These are phyloP conservation scores for Dothideomycetes sp. DNA, from an alignment of 2,329 filamentous ascomycete species.

Conservation along the genomic window DNA sequence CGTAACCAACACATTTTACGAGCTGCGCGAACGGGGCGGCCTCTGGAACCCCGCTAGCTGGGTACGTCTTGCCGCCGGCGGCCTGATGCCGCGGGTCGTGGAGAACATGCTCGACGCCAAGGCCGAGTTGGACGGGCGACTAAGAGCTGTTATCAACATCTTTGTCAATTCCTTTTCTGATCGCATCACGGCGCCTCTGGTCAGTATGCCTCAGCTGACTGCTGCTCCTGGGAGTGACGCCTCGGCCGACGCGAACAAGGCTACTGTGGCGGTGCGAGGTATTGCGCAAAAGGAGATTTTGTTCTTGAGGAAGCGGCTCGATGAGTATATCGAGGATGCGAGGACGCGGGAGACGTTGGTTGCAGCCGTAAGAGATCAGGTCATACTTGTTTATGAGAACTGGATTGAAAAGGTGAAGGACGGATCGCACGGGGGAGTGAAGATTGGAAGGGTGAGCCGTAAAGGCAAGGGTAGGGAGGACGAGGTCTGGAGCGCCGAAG, in stretches of 20 bases:
- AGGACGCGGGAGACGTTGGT: constrained; percentile 56
- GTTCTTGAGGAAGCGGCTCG: constrained; percentile 43
- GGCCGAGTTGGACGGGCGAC: constrained; percentile 52
- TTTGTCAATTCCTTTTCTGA: constrained; percentile 49
- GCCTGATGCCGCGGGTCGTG: constrained; percentile 53
- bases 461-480: constrained; percentile 52
- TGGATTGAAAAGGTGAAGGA: constrained; percentile 47
- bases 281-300: constrained; percentile 48
- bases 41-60: constrained; percentile 56
- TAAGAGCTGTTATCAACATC: constrained; percentile 54
- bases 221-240: constrained; percentile 1
- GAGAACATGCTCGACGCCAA: constrained; percentile 64
- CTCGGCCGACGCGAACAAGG: constrained; percentile 12
- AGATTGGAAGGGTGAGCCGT: constrained; percentile 21
- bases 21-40: constrained; percentile 52
- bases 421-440: constrained; percentile 17
- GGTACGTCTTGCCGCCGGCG: constrained; percentile 40
- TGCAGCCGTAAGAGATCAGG: constrained; percentile 53
- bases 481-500: constrained; percentile 53
- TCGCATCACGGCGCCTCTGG: constrained; percentile 43
- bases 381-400: constrained; percentile 51
- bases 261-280: constrained; percentile 36
- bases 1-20: constrained; percentile 55
- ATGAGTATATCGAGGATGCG: constrained; percentile 53
- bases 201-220: constrained; percentile 19